Percentiles rank a stretch among this genome's conserved stretches.
phyloP scores from a whole-genome alignment of 2,329 filamentous ascomycete genomes.

The Spiromastix sp. region DNA sequence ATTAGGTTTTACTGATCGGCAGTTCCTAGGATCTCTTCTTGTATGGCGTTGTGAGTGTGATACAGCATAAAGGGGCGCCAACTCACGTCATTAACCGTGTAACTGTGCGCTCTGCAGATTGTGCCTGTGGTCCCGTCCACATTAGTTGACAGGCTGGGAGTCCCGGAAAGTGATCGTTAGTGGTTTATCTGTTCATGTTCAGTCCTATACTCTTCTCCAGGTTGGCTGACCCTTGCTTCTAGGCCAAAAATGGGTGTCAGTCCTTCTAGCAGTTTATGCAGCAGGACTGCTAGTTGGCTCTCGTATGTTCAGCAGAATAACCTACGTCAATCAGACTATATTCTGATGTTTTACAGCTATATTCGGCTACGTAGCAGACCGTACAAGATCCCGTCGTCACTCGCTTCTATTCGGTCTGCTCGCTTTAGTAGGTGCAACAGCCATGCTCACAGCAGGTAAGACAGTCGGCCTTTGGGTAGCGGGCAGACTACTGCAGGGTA shows the following conservation, averaged over 20 bases:
- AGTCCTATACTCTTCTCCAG: no score
- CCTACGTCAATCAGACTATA: background rate
- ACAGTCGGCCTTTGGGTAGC: conserved; percentile 39
- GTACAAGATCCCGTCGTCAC: conserved; percentile 40
- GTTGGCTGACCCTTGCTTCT: no score
- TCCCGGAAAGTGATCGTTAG: conserved; percentile 1
- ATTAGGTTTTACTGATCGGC: background rate
- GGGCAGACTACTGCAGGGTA: conserved; percentile 48
- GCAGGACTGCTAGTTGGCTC: conserved; percentile 53
- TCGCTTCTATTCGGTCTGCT: conserved; percentile 50
- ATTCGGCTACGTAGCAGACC: conserved; percentile 45
- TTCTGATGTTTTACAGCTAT: conserved; percentile 9
- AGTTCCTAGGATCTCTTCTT: conserved; percentile 5
- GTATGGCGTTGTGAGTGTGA: conserved; percentile 4
- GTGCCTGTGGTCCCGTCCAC: conserved; percentile 6
- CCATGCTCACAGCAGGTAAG: conserved; percentile 43
- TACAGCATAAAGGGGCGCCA: background rate
- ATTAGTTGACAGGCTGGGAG: conserved; percentile 2
- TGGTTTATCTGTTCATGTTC: no score
- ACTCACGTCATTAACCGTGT: background rate
- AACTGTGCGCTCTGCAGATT: no score
- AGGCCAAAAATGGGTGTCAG: conserved; percentile 60
- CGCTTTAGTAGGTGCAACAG: conserved; percentile 43
- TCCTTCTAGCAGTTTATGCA: conserved; percentile 64
- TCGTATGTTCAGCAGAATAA: conserved; percentile 25